Conservation (phyloP, 495 filamentous ascomycete species). For the Gamarada debralockiae region DNA sequence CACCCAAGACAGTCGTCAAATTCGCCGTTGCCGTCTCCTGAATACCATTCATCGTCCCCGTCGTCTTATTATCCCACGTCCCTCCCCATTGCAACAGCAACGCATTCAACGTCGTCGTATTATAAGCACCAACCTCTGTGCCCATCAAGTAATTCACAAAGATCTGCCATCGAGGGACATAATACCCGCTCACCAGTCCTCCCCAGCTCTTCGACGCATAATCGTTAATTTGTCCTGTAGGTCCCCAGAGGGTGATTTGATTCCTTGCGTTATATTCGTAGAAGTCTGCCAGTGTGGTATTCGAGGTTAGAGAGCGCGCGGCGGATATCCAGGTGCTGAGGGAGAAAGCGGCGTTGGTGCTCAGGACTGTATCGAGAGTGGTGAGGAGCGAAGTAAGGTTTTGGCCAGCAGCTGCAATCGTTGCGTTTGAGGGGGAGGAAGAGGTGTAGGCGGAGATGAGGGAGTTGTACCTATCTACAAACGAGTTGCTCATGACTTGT, state of each 20-base stretch:
- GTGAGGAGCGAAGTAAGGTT: conserved; percentile 31
- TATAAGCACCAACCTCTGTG: conserved; percentile 28
- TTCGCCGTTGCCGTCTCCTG: not conserved
- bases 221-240: conserved; percentile 44
- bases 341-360: conserved; percentile 40
- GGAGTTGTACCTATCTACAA: conserved; percentile 35
- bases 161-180: conserved; percentile 42
- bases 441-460: conserved; percentile 35
- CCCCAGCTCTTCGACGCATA: conserved; percentile 49
- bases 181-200: conserved; percentile 45
- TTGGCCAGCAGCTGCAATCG: conserved; percentile 25
- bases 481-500: conserved; percentile 46
- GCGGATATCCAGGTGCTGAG: conserved; percentile 39
- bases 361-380: conserved; percentile 41
- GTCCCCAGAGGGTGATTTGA: conserved; percentile 53
- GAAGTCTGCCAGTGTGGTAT: conserved; percentile 31
- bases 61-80: conserved; percentile 31
- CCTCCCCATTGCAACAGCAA: conserved; percentile 35
- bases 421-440: conserved; percentile 12
- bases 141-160: conserved; percentile 42
- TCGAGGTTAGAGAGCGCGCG: conserved; percentile 33
- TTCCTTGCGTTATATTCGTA: conserved; percentile 50
- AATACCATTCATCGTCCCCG: not conserved
- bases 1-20: not conserved
- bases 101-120: conserved; percentile 28